Conservation (phyloP, 2,329 filamentous ascomycete genomes). For the Colletotrichum caudatum region DNA sequence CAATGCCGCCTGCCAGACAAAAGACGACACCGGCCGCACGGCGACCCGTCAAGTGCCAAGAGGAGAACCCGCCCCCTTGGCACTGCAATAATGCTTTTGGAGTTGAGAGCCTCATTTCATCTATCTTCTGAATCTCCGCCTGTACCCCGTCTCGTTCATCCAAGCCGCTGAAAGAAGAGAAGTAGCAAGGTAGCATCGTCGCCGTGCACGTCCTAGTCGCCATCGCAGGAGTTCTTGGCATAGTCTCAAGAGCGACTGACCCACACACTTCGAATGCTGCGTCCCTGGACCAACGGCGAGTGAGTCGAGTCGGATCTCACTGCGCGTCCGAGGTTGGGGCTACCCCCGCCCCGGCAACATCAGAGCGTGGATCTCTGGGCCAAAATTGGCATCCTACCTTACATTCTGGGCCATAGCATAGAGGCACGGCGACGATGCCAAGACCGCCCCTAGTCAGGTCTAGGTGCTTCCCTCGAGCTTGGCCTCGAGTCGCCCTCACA, state of each 20-base stretch:
- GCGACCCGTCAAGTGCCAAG: constrained; percentile 40
- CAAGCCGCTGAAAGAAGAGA: constrained; percentile 4
- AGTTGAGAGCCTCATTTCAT: constrained; percentile 20
- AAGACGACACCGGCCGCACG: constrained; percentile 38
- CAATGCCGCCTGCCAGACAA: constrained; percentile 9
- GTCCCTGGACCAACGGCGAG: constrained; percentile 23
- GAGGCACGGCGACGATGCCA: constrained; percentile 40
- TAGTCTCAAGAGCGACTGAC: constrained; percentile 41
- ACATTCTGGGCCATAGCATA: constrained; percentile 38
- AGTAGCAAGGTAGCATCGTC: constrained; percentile 17
- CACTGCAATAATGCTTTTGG: constrained; percentile 1
- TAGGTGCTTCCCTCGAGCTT: constrained; percentile 34
- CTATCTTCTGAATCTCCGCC: constrained; percentile 10
- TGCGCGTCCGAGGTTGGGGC: constrained; percentile 21
- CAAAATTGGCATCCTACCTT: constrained; percentile 38
- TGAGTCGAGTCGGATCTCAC: constrained; percentile 28
- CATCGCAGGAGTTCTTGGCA: constrained; percentile 37
- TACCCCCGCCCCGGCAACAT: constrained; percentile 17
- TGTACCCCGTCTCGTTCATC: constrained; percentile 13
- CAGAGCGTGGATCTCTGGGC: constrained; percentile 37
- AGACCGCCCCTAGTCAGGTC: constrained; percentile 38
- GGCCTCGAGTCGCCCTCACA: constrained; percentile 38
- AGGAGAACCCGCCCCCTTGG: constrained; percentile 27
- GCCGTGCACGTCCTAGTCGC: constrained; percentile 33
- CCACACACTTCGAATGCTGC: constrained; percentile 35